Percentiles rank a stretch among this genome's conserved stretches.
phyloP scores from a whole-genome alignment of 371 early-diverging fungal genomes.

The Zopfochytrium polystomum region DNA sequence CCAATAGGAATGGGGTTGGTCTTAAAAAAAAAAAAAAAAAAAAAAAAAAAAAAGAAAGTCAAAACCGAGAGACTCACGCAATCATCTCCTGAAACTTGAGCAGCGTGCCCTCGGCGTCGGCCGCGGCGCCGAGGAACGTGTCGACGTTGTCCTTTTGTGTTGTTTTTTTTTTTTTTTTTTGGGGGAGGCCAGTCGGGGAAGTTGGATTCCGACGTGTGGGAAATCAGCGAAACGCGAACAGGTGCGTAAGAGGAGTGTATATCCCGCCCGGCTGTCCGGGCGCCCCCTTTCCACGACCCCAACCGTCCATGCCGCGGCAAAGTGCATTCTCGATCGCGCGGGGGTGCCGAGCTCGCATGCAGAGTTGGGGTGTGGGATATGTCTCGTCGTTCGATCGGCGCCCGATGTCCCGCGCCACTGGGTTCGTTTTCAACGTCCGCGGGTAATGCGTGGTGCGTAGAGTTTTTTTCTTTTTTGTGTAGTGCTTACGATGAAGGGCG shows the following conservation, averaged over 20 bases:
- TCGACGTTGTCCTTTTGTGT: constrained; percentile 92
- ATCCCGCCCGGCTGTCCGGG: too few relatives aligned
- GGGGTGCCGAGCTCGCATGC: too few relatives aligned
- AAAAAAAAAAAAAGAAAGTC: constrained; percentile 11
- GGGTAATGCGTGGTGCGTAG: not conserved
- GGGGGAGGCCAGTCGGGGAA: too few relatives aligned
- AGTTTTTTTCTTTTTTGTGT: not conserved
- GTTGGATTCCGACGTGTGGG: not conserved
- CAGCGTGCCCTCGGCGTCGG: constrained; percentile 74
- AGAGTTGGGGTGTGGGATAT: too few relatives aligned
- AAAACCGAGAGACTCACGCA: constrained; percentile 52
- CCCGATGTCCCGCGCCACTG: too few relatives aligned
- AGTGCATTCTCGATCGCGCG: too few relatives aligned
- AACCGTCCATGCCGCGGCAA: too few relatives aligned
- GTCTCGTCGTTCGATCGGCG: too few relatives aligned
- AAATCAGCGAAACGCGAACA: not conserved
- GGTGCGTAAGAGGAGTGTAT: constrained; percentile 5
- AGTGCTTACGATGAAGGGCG: constrained; percentile 91
- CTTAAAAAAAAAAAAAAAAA: constrained; percentile 3
- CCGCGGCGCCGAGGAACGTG: constrained; percentile 67
- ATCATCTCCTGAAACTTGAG: constrained; percentile 90
- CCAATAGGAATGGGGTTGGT: not conserved
- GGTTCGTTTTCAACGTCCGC: not conserved
- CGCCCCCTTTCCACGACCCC: too few relatives aligned
- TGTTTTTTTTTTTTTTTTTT: too few relatives aligned